phyloP scores from a whole-genome alignment of 225 moss, liverwort and hornwort genomes.

The Pseudoscleropodium purum region DNA sequence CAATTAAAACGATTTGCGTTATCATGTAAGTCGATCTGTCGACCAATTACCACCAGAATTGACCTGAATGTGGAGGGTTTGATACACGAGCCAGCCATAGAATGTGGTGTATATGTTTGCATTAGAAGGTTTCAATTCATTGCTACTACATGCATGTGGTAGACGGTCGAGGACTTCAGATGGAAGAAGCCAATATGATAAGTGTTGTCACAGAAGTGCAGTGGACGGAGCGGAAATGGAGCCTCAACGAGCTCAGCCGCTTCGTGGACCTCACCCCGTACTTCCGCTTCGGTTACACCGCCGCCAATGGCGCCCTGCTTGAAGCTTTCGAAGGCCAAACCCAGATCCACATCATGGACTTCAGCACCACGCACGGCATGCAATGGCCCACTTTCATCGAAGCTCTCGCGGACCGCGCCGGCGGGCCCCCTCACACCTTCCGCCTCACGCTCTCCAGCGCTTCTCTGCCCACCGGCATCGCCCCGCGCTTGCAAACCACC shows the following conservation, averaged over 20 bases:
- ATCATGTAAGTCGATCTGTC: not conserved
- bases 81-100: not conserved
- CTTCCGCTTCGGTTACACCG: constrained; percentile 76
- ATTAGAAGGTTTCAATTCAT: not conserved
- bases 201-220: constrained; percentile 26
- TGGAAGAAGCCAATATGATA: not conserved
- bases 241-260: constrained; percentile 39
- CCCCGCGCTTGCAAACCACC: constrained; percentile 37
- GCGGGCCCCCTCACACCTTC: constrained; percentile 50
- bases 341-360: constrained; percentile 64
- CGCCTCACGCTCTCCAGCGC: constrained; percentile 65
- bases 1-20: not conserved
- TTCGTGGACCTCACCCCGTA: constrained; percentile 67
- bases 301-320: constrained; percentile 63
- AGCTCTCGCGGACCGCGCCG: constrained; percentile 49
- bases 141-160: not conserved
- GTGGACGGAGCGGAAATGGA: constrained; percentile 39
- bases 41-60: not conserved
- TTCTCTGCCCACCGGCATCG: constrained; percentile 9
- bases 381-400: constrained; percentile 88
- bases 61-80: not conserved
- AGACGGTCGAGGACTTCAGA: not conserved
- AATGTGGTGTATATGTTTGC: not conserved
- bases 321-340: constrained; percentile 58
- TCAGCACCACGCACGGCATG: constrained; percentile 67